A percentile compares a stretch with the other conserved stretches of the same genome.
These are phyloP conservation scores for Podospora pseudopauciseta DNA, from an alignment of 495 filamentous ascomycete species.

Conservation along the genomic window DNA sequence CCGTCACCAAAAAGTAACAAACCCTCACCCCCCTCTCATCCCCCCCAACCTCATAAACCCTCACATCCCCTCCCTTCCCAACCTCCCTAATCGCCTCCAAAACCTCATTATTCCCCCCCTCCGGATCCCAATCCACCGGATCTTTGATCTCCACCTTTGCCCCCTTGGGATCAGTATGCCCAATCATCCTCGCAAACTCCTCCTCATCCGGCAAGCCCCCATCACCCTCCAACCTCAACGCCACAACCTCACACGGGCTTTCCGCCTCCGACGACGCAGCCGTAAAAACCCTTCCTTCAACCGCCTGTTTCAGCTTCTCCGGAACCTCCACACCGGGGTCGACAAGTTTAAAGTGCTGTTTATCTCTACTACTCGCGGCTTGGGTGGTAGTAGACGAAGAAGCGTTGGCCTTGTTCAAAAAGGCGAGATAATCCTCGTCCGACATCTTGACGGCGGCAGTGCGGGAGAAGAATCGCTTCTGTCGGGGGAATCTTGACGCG, in stretches of 20 bases:
- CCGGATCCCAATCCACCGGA: constrained; percentile 58
- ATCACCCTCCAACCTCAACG: constrained; percentile 57
- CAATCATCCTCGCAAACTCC: constrained; percentile 55
- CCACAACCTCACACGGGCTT: constrained; percentile 76
- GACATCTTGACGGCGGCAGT: constrained; percentile 51
- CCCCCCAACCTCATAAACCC: constrained; percentile 65
- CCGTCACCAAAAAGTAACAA: constrained; percentile 73
- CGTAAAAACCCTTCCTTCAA: constrained; percentile 59
- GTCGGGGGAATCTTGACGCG: not conserved
- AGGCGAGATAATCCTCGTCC: constrained; percentile 75
- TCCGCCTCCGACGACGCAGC: constrained; percentile 64
- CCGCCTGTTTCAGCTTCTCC: constrained; percentile 45
- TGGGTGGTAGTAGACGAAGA: constrained; percentile 46
- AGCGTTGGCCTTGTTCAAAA: constrained; percentile 79
- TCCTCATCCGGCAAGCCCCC: constrained; percentile 59
- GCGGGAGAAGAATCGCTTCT: not conserved
- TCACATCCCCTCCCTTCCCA: constrained; percentile 58
- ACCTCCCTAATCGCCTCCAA: constrained; percentile 56
- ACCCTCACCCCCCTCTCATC: constrained; percentile 57
- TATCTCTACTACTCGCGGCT: not conserved
- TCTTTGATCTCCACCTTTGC: constrained; percentile 52
- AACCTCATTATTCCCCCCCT: constrained; percentile 56
- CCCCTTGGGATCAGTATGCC: constrained; percentile 44
- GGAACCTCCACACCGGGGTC: constrained; percentile 55
- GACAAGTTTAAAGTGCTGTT: constrained; percentile 46